These are phyloP conservation scores for Geotrichum reessii DNA, from an alignment of 1,139 yeast genomes.

Conservation along the genomic window DNA sequence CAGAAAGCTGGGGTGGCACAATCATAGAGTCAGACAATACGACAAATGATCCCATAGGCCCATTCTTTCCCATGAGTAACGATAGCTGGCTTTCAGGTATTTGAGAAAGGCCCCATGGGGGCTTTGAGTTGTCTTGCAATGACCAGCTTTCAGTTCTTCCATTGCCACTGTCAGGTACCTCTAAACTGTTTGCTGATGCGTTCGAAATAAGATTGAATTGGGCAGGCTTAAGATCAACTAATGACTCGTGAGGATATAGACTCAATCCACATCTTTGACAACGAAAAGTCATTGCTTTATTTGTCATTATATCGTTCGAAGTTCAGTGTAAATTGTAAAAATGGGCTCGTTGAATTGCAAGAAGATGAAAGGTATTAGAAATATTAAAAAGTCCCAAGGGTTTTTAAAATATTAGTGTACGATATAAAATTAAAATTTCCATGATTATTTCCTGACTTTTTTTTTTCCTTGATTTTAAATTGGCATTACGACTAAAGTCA, in stretches of 20 bases:
- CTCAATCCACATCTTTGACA: constrained; percentile 63
- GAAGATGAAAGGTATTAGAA: neutral
- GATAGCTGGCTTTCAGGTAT: constrained; percentile 14
- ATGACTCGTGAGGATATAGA: constrained; percentile 48
- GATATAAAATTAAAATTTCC: neutral
- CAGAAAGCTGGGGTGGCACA: constrained; percentile 10
- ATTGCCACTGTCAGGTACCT: neutral
- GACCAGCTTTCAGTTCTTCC: neutral
- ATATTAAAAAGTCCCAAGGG: neutral
- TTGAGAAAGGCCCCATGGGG: constrained; percentile 18
- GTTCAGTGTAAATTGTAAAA: neutral
- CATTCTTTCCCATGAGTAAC: constrained; percentile 8
- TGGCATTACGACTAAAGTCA: no score
- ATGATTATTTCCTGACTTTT: neutral
- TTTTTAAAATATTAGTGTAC: neutral
- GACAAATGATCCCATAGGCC: constrained; percentile 18
- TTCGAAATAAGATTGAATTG: constrained; percentile 42
- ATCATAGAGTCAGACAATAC: constrained; percentile 18
- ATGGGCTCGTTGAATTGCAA: neutral
- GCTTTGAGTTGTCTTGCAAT: constrained; percentile 1
- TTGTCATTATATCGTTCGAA: constrained; percentile 3
- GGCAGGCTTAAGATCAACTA: constrained; percentile 48
- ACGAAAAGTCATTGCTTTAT: constrained; percentile 20
- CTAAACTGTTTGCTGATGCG: constrained; percentile 8
- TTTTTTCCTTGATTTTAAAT: no score